A percentile compares a stretch with the other conserved stretches of the same genome.
phyloP scores from a whole-genome alignment of 768 basidiomycete genomes.

The Tylopilus subfusipes region DNA sequence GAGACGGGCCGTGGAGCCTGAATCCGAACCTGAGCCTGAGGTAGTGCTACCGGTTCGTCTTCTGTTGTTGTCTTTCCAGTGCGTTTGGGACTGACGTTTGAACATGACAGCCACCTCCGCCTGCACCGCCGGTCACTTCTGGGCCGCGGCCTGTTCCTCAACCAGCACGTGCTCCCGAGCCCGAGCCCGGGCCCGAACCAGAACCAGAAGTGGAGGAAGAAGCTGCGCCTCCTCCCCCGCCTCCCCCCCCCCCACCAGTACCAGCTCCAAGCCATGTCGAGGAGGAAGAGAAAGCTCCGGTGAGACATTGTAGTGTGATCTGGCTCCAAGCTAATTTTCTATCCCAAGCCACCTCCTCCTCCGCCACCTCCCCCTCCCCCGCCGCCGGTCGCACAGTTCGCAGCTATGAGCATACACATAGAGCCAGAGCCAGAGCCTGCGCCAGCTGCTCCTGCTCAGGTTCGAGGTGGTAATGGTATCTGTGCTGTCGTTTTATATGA shows the following conservation, averaged over 20 bases:
- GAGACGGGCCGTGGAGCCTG: slow-evolving; percentile 19
- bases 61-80: background rate
- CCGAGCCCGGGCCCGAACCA: slow-evolving; percentile 15
- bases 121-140: slow-evolving; percentile 17
- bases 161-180: slow-evolving; percentile 17
- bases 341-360: slow-evolving; percentile 31
- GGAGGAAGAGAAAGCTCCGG: slow-evolving; percentile 13
- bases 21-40: slow-evolving; percentile 28
- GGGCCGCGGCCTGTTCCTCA: slow-evolving; percentile 20
- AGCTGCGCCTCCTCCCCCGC: slow-evolving; percentile 25
- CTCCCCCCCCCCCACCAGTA: background rate
- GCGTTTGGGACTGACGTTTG: slow-evolving; percentile 4
- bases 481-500: slow-evolving; percentile 76
- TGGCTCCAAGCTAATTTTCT: background rate
- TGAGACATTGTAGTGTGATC: background rate
- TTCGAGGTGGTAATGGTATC: slow-evolving; percentile 41
- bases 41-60: slow-evolving; percentile 29
- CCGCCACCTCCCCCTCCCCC: slow-evolving; percentile 48
- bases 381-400: slow-evolving; percentile 37
- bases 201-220: slow-evolving; percentile 24
- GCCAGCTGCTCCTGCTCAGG: slow-evolving; percentile 11
- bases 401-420: slow-evolving; percentile 29
- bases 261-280: slow-evolving; percentile 11
- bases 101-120: slow-evolving; percentile 26
- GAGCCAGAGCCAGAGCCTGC: slow-evolving; percentile 34